A percentile compares a stretch with the other conserved stretches of the same genome.
These are phyloP conservation scores for Pseudonitzschia delicatissima DNA, from an alignment of 108 stramenopile genomes.

Conservation along the genomic window DNA sequence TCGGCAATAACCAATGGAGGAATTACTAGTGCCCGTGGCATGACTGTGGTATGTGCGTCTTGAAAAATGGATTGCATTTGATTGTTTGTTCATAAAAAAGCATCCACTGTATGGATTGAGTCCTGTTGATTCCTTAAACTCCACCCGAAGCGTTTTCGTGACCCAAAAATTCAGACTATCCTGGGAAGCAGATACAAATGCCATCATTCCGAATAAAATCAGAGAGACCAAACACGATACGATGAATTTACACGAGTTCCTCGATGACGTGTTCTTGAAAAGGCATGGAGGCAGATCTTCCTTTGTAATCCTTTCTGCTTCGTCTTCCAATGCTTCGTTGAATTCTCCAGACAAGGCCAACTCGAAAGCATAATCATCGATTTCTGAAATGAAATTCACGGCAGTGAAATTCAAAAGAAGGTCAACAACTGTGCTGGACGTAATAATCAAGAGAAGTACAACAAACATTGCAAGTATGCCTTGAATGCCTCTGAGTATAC, in stretches of 20 bases:
- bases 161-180: not conserved
- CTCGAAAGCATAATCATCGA: slow-evolving; percentile 2
- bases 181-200: not conserved
- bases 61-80: not conserved
- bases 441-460: not conserved
- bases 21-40: too few relatives aligned
- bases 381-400: not conserved
- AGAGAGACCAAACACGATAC: not conserved
- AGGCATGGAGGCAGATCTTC: not conserved
- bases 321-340: not conserved
- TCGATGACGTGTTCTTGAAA: not conserved
- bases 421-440: not conserved
- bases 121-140: not conserved
- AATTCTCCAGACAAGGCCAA: not conserved
- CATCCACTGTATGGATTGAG: not conserved
- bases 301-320: not conserved
- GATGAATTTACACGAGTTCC: not conserved
- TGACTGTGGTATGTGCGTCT: not conserved
- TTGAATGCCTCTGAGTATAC: not conserved
- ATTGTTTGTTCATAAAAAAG: not conserved
- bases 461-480: not conserved
- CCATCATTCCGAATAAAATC: not conserved
- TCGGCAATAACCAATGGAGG: slow-evolving; percentile 1
- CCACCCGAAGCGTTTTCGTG: not conserved
- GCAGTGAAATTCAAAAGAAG: slow-evolving; percentile 10